A percentile compares a stretch with the other conserved stretches of the same genome.
These are phyloP conservation scores for Ceratocystis variospora DNA, from an alignment of 2,329 filamentous ascomycete genomes.

Conservation along the genomic window DNA sequence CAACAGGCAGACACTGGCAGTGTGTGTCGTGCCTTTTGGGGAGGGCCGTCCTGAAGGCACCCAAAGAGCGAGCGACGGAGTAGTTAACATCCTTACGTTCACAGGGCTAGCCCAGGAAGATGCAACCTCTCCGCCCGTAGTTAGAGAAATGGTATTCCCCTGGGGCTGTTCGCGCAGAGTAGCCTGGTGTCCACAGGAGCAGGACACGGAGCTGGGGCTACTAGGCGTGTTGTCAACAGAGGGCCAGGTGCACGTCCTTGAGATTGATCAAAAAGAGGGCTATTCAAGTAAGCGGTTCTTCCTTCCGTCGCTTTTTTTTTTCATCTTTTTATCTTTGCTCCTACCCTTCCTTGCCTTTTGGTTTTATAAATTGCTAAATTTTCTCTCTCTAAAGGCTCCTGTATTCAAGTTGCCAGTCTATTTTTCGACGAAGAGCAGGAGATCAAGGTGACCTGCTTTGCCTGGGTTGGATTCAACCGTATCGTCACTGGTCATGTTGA, in stretches of 20 bases:
- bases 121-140: conserved; percentile 27
- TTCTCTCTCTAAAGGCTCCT: conserved; percentile 26
- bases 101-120: conserved; percentile 24
- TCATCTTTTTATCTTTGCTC: background rate
- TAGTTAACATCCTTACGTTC: conserved; percentile 41
- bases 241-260: conserved; percentile 37
- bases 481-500: conserved; percentile 43
- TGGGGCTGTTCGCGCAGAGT: conserved; percentile 38
- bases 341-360: background rate
- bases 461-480: conserved; percentile 43
- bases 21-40: conserved; percentile 36
- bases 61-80: conserved; percentile 31
- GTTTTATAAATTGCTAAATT: conserved; percentile 20
- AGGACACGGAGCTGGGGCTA: conserved; percentile 28
- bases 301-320: background rate
- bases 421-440: conserved; percentile 34
- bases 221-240: conserved; percentile 39
- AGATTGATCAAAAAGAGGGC: conserved; percentile 28
- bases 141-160: conserved; percentile 35
- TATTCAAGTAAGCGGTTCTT: conserved; percentile 17
- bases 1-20: conserved; percentile 34
- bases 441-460: conserved; percentile 38
- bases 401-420: conserved; percentile 33
- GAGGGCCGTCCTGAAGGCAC: conserved; percentile 34
- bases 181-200: conserved; percentile 39